Conservation (phyloP, 2,329 filamentous ascomycete genomes). For the Alternaria conjuncta region DNA sequence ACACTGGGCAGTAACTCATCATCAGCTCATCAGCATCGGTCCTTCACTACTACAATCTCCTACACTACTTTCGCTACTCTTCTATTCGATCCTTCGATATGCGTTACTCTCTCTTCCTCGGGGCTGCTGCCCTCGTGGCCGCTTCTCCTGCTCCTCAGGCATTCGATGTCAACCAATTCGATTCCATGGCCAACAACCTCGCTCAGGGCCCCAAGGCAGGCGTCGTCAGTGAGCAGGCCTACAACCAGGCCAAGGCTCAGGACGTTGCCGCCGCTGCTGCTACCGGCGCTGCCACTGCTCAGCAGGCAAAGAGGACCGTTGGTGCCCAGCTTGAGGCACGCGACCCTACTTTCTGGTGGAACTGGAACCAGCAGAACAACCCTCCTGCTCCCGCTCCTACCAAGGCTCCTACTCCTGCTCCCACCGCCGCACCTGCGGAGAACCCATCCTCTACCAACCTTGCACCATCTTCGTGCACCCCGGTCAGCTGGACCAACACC, state of each 20-base stretch:
- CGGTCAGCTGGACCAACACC: conserved; percentile 31
- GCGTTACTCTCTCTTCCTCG: conserved; percentile 29
- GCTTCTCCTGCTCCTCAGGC: conserved; percentile 30
- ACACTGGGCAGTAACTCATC: neutral
- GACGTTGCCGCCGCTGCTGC: conserved; percentile 18
- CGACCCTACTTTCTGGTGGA: conserved; percentile 8
- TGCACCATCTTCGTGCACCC: conserved; percentile 28
- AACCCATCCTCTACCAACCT: conserved; percentile 24
- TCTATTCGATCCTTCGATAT: conserved; percentile 16
- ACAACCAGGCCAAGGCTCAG: conserved; percentile 21
- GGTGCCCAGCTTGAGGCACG: conserved; percentile 7
- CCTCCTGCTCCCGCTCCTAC: neutral
- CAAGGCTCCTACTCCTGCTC: neutral
- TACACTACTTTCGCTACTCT: neutral
- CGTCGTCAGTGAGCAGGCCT: conserved; percentile 14
- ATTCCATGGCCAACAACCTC: conserved; percentile 11
- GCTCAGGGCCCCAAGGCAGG: conserved; percentile 25
- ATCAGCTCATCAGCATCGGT: conserved; percentile 8
- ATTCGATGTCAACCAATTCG: conserved; percentile 16
- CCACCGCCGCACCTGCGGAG: conserved; percentile 3
- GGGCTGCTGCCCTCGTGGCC: conserved; percentile 29
- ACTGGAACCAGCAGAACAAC: conserved; percentile 5
- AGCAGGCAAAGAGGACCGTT: conserved; percentile 18
- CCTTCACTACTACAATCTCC: conserved; percentile 8
- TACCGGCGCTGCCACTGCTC: conserved; percentile 17